phyloP scores from a whole-genome alignment of 139 green algal genomes.

The Chlamydomonas eustigma region DNA sequence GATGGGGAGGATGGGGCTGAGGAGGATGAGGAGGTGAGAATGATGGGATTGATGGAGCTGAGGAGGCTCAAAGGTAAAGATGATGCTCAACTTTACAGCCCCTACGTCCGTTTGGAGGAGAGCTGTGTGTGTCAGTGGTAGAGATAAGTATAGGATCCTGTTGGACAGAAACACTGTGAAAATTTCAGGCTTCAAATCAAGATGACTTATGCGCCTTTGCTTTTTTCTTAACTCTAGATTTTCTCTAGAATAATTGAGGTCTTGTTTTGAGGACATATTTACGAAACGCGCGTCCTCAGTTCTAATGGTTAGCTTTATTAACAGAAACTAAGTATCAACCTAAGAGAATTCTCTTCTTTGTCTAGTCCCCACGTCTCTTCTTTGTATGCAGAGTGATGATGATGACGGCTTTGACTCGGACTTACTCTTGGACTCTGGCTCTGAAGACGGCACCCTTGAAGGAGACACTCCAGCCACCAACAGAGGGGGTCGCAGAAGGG shows the following conservation, averaged over 20 bases:
- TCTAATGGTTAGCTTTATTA: not conserved
- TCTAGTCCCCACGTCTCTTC: not conserved
- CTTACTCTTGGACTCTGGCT: conserved; percentile 13
- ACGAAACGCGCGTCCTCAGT: not conserved
- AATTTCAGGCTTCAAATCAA: too few species aligned
- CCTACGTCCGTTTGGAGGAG: too few species aligned
- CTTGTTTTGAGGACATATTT: not conserved
- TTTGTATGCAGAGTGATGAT: conserved; percentile 9
- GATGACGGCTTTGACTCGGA: conserved; percentile 14
- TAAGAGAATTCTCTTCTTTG: not conserved
- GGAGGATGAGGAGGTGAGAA: conserved; percentile 35
- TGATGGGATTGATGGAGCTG: too few species aligned
- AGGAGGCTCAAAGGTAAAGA: too few species aligned
- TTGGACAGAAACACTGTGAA: too few species aligned
- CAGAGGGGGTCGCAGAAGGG: not conserved
- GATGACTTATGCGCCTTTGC: too few species aligned
- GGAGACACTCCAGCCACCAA: not conserved
- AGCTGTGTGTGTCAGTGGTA: too few species aligned
- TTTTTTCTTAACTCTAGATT: not conserved
- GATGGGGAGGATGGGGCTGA: conserved; percentile 40
- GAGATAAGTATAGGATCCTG: too few species aligned
- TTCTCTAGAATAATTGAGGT: not conserved
- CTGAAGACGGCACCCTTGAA: conserved; percentile 13
- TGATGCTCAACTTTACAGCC: too few species aligned
- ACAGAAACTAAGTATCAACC: not conserved